Base-by-base conservation (phyloP, 371 early-diverging fungal genomes). In the Batrachochytrium dendrobatidis region DNA sequence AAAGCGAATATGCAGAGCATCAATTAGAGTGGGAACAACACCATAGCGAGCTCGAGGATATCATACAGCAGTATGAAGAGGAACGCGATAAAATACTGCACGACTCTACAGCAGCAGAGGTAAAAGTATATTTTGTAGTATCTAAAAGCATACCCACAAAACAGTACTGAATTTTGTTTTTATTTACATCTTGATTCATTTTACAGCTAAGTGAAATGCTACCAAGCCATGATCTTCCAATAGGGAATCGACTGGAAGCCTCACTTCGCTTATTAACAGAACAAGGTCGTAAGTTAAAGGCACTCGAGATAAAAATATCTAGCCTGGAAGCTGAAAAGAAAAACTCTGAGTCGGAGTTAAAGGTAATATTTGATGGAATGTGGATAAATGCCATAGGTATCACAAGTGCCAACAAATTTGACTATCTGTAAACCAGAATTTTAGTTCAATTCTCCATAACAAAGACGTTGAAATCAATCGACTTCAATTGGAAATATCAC, bases 1-100 rank as follows among this genome's bases (percentile, higher is more conserved):
- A 68, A 43, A 59, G 32, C 20, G 65, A 68, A 26, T 17, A 32
- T 2, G 74, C 72, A 53, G 35, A 52, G 46, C 57, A 59, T 22
- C 60, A 70, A 39, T 35, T 74, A 3, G 70, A 76, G 24, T 76
- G 73, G 73, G 77, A 74, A 39, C 28, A 33, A 32, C 61, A 61
- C 10, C 67, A 72, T 25, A 54, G 44, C 4, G 63, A 70, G 22
- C 55, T 67, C 22, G 77, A 76, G 46, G n/a, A 20, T n/a, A 46
- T 28, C 17, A 49, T 74, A 24, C 53, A 48, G 17, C 32, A 58
- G 39, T 59, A 52, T 20, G 70, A 76, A 46, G 62, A 67, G 22
- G 77, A 76, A 55, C 53, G 72, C 17, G 72, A 74, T 22, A 53
- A 61, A 10, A 72, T 73, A 28, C 63, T 65, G 33, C 31, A 54